These are phyloP conservation scores for Peziza echinospora DNA, from an alignment of 495 filamentous ascomycete genomes.

Conservation along the genomic window DNA sequence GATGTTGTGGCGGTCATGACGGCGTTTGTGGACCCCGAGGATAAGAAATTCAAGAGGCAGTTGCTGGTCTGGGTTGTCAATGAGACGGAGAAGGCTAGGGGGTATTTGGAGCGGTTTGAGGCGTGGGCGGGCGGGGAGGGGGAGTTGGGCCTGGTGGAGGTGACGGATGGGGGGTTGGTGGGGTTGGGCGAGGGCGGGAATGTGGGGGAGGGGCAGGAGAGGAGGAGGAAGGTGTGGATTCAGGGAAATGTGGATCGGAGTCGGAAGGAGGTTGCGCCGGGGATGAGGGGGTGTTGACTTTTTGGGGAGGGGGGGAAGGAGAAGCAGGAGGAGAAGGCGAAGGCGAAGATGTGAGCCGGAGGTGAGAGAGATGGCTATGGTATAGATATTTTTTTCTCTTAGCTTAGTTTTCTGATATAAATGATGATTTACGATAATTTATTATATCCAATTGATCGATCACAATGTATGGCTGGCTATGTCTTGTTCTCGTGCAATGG, in stretches of 20 bases:
- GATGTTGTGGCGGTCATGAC: constrained; percentile 64
- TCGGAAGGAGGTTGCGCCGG: constrained; percentile 73
- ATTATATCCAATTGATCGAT: no score
- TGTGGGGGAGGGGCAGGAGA: constrained; percentile 15
- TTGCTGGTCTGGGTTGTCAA: constrained; percentile 44
- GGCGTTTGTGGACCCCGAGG: constrained; percentile 28
- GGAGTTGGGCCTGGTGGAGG: constrained; percentile 10
- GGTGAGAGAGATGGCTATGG: no score
- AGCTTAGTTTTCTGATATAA: no score
- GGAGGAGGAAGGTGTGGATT: constrained; percentile 37
- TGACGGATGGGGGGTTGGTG: constrained; percentile 25
- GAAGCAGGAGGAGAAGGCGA: background rate
- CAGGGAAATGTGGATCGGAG: constrained; percentile 48
- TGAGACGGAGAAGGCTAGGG: constrained; percentile 18
- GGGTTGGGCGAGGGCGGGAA: constrained; percentile 10
- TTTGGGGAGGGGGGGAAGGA: background rate
- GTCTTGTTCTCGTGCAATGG: no score
- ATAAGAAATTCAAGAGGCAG: constrained; percentile 42
- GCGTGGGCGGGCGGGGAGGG: constrained; percentile 23
- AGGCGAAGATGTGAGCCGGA: background rate
- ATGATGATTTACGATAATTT: no score
- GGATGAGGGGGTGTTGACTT: constrained; percentile 37
- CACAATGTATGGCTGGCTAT: no score
- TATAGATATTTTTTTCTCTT: no score
- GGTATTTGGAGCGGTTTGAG: constrained; percentile 33